A percentile compares a stretch with the other conserved stretches of the same genome.
phyloP scores from a whole-genome alignment of 2,329 filamentous ascomycete genomes.

The Sporothrix humicola region DNA sequence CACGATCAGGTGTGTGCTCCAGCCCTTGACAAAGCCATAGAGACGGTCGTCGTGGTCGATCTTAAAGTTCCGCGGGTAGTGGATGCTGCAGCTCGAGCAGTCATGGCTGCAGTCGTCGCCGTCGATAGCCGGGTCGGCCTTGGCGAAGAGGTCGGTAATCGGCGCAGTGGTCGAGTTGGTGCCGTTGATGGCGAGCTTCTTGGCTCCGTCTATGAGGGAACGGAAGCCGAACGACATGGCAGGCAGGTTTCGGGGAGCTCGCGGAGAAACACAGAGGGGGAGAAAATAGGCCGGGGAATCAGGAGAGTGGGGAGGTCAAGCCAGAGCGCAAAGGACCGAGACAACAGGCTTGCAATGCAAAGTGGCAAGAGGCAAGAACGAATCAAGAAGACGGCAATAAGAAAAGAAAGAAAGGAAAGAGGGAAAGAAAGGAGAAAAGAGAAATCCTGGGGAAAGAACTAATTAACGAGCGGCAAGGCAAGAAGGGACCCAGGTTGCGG shows the following conservation, averaged over 20 bases:
- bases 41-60: slow-evolving; percentile 79
- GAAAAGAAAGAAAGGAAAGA: not conserved
- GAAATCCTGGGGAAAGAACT: not conserved
- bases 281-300: too few species aligned
- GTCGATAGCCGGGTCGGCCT: slow-evolving; percentile 75
- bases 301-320: not conserved
- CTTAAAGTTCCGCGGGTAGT: slow-evolving; percentile 73
- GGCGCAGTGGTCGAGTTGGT: slow-evolving; percentile 34
- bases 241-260: slow-evolving; percentile 9
- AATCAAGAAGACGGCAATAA: slow-evolving; percentile 3
- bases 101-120: slow-evolving; percentile 89
- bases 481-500: not conserved
- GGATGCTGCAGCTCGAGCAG: slow-evolving; percentile 78
- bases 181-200: slow-evolving; percentile 45
- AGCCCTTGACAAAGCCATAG: slow-evolving; percentile 85
- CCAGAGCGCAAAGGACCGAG: not conserved
- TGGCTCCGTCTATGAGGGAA: slow-evolving; percentile 49
- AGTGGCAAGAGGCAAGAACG: not conserved
- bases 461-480: not conserved
- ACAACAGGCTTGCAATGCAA: not conserved
- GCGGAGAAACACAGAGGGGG: not conserved
- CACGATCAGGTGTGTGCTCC: slow-evolving; percentile 87
- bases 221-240: slow-evolving; percentile 54
- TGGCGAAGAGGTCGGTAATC: slow-evolving; percentile 67
- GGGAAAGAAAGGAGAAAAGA: not conserved